Base-by-base conservation (phyloP, 148 eudicot genomes). In the Diospyros kaki region DNA sequence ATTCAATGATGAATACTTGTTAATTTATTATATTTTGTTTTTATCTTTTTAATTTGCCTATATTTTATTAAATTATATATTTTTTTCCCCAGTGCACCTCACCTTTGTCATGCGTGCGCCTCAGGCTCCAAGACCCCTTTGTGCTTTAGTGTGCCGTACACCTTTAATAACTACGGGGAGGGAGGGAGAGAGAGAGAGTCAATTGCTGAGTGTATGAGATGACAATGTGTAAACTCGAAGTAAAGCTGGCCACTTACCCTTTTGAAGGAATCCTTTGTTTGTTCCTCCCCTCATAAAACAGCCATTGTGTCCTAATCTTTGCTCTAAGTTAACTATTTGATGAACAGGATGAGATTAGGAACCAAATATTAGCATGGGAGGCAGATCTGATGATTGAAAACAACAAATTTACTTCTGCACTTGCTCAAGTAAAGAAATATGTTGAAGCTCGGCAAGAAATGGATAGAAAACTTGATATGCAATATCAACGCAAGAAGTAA, bases 401-500 rank as follows among this genome's bases (percentile, higher is more conserved):
- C 58, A 94, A 89, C 83, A 92, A 86, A 76, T 84, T 79, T 76
- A 74, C 76, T n/a, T 74, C 86, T 75, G 87, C 80, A 45, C 82
- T 84, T 74, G 78, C 78, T 45, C 89, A 81, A 79, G 81, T 84
- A 60, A 83, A 89, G 75, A 92, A 83, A 80, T 45, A 58, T 46
- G 69, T 68, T 74, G 90, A 85, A 62, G 79, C 83, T 67, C 88
- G 88, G 56, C 81, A 82, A 45, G 96, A 89, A 69, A 86, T 83
- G 86, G 96, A 90, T 72, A 87, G 87, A 81, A 94, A 84, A 81
- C 76, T 85, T 63, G 98, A 94, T 70, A 74, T 88, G 89, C 92
- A 92, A 78, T 89, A 94, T 80, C 94, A 88, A 72, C 91, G 98
- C 40, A 86, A 73, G 78, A 90, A 86, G 98, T 94, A 88, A 90